A percentile compares a stretch with the other conserved stretches of the same genome.
Conservation (phyloP, 805 yeast species). For the Metschnikowia proteae region DNA sequence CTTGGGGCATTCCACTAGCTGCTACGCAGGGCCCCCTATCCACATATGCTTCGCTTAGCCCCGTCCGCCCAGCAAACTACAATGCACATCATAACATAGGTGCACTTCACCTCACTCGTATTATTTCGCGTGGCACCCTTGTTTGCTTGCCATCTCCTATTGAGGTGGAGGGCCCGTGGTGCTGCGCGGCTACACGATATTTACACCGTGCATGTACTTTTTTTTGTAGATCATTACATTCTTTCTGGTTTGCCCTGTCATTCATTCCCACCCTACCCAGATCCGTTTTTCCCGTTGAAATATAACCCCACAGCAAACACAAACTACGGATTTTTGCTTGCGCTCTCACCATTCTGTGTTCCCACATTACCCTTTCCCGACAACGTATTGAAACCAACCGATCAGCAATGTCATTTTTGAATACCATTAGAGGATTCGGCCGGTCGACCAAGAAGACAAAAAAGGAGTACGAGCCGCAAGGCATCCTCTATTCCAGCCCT, state of each 20-base stretch:
- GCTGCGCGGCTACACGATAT: conserved; percentile 2
- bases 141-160: neutral
- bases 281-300: neutral
- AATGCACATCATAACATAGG: neutral
- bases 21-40: neutral
- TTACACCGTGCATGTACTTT: conserved; percentile 1
- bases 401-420: conserved; percentile 41
- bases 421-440: conserved; percentile 46
- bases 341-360: no score
- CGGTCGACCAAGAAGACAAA: conserved; percentile 44
- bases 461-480: conserved; percentile 25
- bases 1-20: conserved; percentile 49
- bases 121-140: neutral
- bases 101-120: neutral
- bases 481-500: conserved; percentile 31
- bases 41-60: no score
- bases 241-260: neutral
- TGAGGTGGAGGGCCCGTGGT: neutral
- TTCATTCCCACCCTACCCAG: neutral
- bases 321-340: neutral
- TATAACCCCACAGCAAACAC: neutral
- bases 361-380: neutral
- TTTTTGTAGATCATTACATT: conserved; percentile 2
- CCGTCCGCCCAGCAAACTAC: neutral
- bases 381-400: neutral